phyloP scores from a whole-genome alignment of 2,329 filamentous ascomycete species.

The Phyllosticta paracitricarpa region DNA sequence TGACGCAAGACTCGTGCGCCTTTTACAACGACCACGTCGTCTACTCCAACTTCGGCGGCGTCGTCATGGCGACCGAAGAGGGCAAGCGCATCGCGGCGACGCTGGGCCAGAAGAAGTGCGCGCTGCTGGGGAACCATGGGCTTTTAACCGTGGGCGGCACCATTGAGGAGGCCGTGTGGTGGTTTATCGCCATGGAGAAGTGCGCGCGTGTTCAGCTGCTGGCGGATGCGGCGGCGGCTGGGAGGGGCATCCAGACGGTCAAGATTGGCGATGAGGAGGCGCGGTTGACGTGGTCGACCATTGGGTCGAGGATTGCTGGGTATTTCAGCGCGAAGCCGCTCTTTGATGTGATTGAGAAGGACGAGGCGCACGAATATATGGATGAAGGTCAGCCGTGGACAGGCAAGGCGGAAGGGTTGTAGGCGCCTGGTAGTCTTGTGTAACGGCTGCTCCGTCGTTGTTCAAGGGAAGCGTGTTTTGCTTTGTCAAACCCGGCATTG shows the following conservation, averaged over 20 bases:
- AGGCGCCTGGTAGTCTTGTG: constrained; percentile 21
- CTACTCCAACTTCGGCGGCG: constrained; percentile 43
- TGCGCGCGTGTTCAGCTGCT: constrained; percentile 44
- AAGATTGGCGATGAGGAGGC: constrained; percentile 62
- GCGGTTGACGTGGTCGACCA: constrained; percentile 53
- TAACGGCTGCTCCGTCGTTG: background rate
- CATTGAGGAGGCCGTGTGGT: constrained; percentile 44
- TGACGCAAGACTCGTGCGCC: constrained; percentile 48
- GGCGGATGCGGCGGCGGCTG: constrained; percentile 47
- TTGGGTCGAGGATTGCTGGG: constrained; percentile 52
- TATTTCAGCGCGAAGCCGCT: constrained; percentile 63
- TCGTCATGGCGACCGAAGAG: constrained; percentile 44
- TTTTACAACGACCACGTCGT: constrained; percentile 47
- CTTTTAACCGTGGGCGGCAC: constrained; percentile 40
- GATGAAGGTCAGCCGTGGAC: background rate
- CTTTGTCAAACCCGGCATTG: no score
- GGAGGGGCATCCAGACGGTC: constrained; percentile 53
- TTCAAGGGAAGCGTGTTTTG: background rate
- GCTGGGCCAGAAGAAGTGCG: constrained; percentile 42
- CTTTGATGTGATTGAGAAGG: constrained; percentile 57
- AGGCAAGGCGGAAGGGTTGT: constrained; percentile 11
- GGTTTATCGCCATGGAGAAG: constrained; percentile 45
- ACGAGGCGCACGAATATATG: background rate
- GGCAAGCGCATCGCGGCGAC: constrained; percentile 41
- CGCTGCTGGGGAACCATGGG: constrained; percentile 45